Conservation (phyloP, 2,329 filamentous ascomycete genomes). For the Diaporthe australafricana region DNA sequence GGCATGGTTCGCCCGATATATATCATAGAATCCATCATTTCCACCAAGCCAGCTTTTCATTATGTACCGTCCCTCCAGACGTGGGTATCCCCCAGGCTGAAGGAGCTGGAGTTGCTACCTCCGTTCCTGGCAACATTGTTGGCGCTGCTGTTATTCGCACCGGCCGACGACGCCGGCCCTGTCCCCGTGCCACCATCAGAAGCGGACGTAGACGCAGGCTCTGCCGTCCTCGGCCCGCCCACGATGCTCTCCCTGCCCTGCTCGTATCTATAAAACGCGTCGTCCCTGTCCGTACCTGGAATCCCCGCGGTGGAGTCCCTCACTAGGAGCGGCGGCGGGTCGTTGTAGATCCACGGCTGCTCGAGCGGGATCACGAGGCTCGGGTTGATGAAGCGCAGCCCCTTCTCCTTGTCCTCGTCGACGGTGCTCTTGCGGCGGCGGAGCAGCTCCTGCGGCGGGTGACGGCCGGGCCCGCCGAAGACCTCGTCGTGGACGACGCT, state of each 20-base stretch:
- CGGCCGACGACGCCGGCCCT: background rate
- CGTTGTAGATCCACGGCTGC: conserved; percentile 75
- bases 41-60: background rate
- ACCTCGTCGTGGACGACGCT: conserved; percentile 50
- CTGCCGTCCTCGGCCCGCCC: background rate
- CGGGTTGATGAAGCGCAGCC: conserved; percentile 80
- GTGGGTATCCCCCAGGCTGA: conserved; percentile 63
- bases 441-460: conserved; percentile 52
- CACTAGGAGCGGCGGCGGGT: conserved; percentile 58
- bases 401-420: conserved; percentile 79
- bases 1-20: background rate
- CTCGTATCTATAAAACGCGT: conserved; percentile 30
- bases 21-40: background rate
- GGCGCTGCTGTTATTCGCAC: too few species aligned
- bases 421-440: conserved; percentile 71
- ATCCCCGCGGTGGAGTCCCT: conserved; percentile 36
- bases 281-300: background rate
- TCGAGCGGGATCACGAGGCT: conserved; percentile 77
- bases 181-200: background rate
- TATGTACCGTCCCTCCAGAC: conserved; percentile 56
- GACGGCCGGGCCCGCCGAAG: conserved; percentile 47
- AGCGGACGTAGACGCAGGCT: background rate
- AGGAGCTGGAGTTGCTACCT: conserved; percentile 55
- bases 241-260: conserved; percentile 32
- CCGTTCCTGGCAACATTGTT: conserved; percentile 39